Evolutionary conservation across 805 yeast genomes (phyloP).

Genomic region (Teunomyces tritomae): DNA sequence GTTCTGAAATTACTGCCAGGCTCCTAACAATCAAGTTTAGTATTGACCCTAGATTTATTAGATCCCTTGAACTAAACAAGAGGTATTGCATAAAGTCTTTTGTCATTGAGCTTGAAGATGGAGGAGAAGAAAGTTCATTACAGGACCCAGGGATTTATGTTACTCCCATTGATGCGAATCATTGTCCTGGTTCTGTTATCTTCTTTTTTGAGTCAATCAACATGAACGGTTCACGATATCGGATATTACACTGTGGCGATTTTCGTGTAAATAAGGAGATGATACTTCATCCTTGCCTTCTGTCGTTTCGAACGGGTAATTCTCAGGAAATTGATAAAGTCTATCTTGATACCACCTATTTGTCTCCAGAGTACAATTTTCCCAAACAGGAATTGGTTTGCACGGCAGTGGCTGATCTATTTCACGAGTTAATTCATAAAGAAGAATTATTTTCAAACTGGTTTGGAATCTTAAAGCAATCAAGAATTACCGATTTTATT

Average conservation of each 20-base stretch:
- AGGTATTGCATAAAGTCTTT: constrained; percentile 29
- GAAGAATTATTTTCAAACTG: constrained; percentile 24
- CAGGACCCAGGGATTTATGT: constrained; percentile 45
- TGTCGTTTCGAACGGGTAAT: constrained; percentile 15
- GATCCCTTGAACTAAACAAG: constrained; percentile 38
- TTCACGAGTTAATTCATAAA: constrained; percentile 31
- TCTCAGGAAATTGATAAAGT: constrained; percentile 48
- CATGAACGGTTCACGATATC: constrained; percentile 18
- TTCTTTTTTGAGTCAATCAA: constrained; percentile 60
- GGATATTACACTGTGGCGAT: constrained; percentile 86
- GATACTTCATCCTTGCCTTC: constrained; percentile 36
- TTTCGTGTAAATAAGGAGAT: constrained; percentile 67
- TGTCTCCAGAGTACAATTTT: constrained; percentile 70
- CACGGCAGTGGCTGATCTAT: constrained; percentile 53
- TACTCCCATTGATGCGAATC: constrained; percentile 78
- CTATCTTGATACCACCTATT: constrained; percentile 88
- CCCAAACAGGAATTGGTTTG: constrained; percentile 77
- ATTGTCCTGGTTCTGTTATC: constrained; percentile 93
- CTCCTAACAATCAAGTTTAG: constrained; percentile 55
- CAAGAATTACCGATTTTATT: constrained; percentile 39
- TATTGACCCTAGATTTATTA: constrained; percentile 48
- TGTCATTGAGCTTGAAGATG: constrained; percentile 10
- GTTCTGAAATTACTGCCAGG: constrained; percentile 67
- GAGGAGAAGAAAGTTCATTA: constrained; percentile 13
- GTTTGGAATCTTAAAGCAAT: constrained; percentile 35